Base-by-base conservation (phyloP, 495 filamentous ascomycete genomes). In the Trichoderma reesei region DNA sequence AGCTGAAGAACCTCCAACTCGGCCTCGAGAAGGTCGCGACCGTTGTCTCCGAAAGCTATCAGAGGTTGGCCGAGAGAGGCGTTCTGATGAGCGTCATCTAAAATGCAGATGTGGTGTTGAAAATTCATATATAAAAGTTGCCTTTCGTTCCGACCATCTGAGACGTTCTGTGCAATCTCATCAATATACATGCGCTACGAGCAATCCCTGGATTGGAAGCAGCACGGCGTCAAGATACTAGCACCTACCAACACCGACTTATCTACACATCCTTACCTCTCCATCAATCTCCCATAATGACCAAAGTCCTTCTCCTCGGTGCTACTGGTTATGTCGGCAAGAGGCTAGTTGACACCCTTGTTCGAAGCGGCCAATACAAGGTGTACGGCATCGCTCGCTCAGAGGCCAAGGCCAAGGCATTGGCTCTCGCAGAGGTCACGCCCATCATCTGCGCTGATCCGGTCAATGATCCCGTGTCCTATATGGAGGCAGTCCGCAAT, bases 381-480 rank as follows among this genome's bases (percentile, higher is more conserved):
- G 51, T 56, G 4, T 56, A 33, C 18, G 51, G 51, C 31, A 56
- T 56, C 3, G 51, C 51, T 56, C 51, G 51, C 8, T 33, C 51
- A 2, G 51, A 56, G 51, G 26, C 51, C 51, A 56, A 56, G 31
- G 51, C 51, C 51, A 56, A 56, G 26, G 13, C 51, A 16, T 3
- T 56, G 31, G 51, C 51, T 56, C 51, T 56, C 51, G 51, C 51
- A 10, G 51, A 56, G 16, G 14, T 56, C 18, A 56, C 26, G 26
- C 51, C 51, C 26, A 34, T 56, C 51, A 56, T 56, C 31, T 56
- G 51, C 8, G 8, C 51, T 56, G 51, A 56, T 56, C 51, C 51
- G 7, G 31, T 56, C 10, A 56, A 56, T 16, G 51, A 34, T 8
- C 51, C 51, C 31, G 26, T 9, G 9, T 8, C 51, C 11, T 56